Percentiles rank a stretch among this genome's conserved stretches.
Evolutionary conservation across 78 protist species (phyloP).

Genomic region (Protostelium mycophagum): DNA sequence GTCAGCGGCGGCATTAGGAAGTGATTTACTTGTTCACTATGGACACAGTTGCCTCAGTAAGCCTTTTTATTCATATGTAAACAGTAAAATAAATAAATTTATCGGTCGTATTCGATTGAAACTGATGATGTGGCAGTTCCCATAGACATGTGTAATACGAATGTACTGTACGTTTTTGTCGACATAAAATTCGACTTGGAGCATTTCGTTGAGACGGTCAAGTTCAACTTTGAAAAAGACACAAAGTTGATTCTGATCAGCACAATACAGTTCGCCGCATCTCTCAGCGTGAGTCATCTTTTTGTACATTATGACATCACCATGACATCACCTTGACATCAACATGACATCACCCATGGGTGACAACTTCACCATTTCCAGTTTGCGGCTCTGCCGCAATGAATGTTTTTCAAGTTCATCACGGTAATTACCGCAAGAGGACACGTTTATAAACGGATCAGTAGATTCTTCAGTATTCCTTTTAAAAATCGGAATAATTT

Average conservation of each 20-base stretch:
- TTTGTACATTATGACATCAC: neutral
- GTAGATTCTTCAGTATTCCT: neutral
- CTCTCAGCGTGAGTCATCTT: slow-evolving; percentile 50
- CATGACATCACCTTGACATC: neutral
- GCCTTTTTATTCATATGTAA: neutral
- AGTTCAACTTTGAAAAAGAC: slow-evolving; percentile 42
- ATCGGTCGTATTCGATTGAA: too few relatives aligned
- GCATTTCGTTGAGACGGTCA: slow-evolving; percentile 83
- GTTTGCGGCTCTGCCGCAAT: too few relatives aligned
- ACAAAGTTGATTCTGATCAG: slow-evolving; percentile 58
- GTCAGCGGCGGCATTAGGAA: slow-evolving; percentile 90
- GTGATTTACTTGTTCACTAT: slow-evolving; percentile 94
- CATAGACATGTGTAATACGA: slow-evolving; percentile 47
- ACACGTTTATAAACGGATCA: neutral
- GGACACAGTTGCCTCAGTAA: slow-evolving; percentile 92
- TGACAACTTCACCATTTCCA: neutral
- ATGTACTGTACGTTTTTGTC: slow-evolving; percentile 91
- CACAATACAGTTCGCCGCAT: slow-evolving; percentile 89
- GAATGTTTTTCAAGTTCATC: too few relatives aligned
- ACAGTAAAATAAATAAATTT: neutral
- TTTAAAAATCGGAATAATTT: neutral
- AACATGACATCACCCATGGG: neutral
- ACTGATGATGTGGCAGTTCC: slow-evolving; percentile 69
- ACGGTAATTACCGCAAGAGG: too few relatives aligned
- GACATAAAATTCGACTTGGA: slow-evolving; percentile 81